These are phyloP conservation scores for Cajanus cajan DNA, from an alignment of 306 rosid genomes.

Conservation along the genomic window DNA sequence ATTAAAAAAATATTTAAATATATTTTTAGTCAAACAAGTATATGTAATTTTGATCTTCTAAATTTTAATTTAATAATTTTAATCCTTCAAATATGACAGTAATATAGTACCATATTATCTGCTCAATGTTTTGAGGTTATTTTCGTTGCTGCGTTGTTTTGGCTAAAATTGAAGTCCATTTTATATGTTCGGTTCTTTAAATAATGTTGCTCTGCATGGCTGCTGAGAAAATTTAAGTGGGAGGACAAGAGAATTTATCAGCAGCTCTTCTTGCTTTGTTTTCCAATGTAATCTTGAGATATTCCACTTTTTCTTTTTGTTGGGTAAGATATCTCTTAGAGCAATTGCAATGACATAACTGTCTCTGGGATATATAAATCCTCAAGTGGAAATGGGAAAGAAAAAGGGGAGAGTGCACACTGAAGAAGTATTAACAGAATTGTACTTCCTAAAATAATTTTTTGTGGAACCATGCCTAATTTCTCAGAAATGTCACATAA, in stretches of 20 bases:
- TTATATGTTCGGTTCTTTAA: neutral
- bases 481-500: neutral
- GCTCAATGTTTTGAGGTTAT: neutral
- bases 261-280: neutral
- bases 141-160: neutral
- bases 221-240: neutral
- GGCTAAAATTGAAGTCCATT: neutral
- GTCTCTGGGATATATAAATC: neutral
- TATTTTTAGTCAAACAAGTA: too few relatives aligned
- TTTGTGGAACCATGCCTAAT: neutral
- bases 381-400: neutral
- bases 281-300: neutral
- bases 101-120: too few relatives aligned
- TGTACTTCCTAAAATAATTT: neutral
- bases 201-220: neutral
- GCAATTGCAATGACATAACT: neutral
- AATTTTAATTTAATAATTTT: too few relatives aligned
- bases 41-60: too few relatives aligned
- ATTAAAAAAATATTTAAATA: too few relatives aligned
- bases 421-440: neutral
- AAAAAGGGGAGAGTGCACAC: neutral
- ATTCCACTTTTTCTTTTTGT: neutral
- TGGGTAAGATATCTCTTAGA: neutral
- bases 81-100: too few relatives aligned
- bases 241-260: neutral